Percentiles rank a stretch among this genome's conserved stretches.
Conservation (phyloP, 805 yeast genomes). For the Allodekkera sacchari region DNA sequence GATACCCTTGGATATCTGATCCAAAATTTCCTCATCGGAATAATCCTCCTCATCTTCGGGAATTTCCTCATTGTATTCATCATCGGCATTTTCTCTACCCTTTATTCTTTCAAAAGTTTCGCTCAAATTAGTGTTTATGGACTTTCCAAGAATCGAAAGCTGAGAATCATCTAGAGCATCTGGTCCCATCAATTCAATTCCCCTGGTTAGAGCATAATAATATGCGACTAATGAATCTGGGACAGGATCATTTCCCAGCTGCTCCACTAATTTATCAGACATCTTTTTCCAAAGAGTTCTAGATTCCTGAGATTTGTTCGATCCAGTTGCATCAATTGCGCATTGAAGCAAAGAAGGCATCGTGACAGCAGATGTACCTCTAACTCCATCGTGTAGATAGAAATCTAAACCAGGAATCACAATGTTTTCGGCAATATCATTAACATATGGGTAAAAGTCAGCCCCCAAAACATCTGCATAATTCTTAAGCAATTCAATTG, state of each 20-base stretch:
- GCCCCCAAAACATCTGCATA: conserved; percentile 82
- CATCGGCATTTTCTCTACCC: conserved; percentile 66
- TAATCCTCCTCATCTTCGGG: conserved; percentile 79
- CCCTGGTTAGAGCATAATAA: conserved; percentile 61
- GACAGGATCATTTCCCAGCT: conserved; percentile 70
- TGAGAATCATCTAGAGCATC: conserved; percentile 49
- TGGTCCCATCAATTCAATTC: conserved; percentile 61
- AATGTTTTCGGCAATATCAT: conserved; percentile 67
- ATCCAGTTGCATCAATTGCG: conserved; percentile 46
- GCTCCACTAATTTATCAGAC: conserved; percentile 56
- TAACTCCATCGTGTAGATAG: conserved; percentile 88
- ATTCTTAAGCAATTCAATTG: conserved; percentile 77
- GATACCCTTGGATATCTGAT: conserved; percentile 74
- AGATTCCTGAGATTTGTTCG: conserved; percentile 47
- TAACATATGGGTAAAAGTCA: conserved; percentile 75
- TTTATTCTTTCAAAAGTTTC: conserved; percentile 67
- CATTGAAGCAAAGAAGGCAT: conserved; percentile 70
- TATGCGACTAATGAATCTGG: conserved; percentile 75
- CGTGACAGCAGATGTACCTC: conserved; percentile 81
- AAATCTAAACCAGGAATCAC: conserved; percentile 86
- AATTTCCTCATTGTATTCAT: conserved; percentile 79
- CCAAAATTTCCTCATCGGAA: conserved; percentile 84
- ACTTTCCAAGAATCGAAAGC: conserved; percentile 45
- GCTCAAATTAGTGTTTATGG: conserved; percentile 50
- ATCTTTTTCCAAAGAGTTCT: conserved; percentile 65